A percentile compares a stretch with the other conserved stretches of the same genome.
phyloP scores from a whole-genome alignment of 257 asterid genomes.

The Galeopsis tetrahit region DNA sequence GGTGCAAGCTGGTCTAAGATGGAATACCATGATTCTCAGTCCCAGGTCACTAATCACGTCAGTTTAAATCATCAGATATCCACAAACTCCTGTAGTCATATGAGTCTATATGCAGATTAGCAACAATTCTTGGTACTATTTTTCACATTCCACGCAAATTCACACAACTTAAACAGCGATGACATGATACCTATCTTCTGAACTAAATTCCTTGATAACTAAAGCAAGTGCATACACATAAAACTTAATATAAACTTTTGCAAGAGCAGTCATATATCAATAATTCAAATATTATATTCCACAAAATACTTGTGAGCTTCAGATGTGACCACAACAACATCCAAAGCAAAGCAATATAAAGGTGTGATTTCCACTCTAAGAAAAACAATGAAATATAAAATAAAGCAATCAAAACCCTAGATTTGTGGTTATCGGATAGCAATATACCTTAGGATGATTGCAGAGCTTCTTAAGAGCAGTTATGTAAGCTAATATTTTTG shows the following conservation, averaged over 20 bases:
- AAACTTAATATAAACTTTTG: conserved; percentile 27
- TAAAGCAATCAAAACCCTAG: conserved; percentile 14
- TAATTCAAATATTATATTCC: conserved; percentile 1
- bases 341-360: neutral
- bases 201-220: conserved; percentile 17
- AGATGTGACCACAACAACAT: conserved; percentile 22
- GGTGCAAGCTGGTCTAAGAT: neutral
- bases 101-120: neutral
- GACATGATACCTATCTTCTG: conserved; percentile 5
- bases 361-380: conserved; percentile 24
- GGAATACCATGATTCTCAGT: conserved; percentile 20
- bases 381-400: conserved; percentile 27
- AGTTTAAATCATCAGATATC: conserved; percentile 9
- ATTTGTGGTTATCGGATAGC: conserved; percentile 10
- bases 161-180: conserved; percentile 5
- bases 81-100: neutral
- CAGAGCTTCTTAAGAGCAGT: conserved; percentile 97
- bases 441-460: conserved; percentile 95
- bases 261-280: conserved; percentile 14
- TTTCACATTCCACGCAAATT: neutral
- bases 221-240: conserved; percentile 4
- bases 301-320: conserved; percentile 7
- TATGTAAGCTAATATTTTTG: conserved; percentile 90
- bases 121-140: neutral
- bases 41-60: conserved; percentile 6